phyloP scores from a whole-genome alignment of 495 filamentous ascomycete species.

The Viridothelium virens region DNA sequence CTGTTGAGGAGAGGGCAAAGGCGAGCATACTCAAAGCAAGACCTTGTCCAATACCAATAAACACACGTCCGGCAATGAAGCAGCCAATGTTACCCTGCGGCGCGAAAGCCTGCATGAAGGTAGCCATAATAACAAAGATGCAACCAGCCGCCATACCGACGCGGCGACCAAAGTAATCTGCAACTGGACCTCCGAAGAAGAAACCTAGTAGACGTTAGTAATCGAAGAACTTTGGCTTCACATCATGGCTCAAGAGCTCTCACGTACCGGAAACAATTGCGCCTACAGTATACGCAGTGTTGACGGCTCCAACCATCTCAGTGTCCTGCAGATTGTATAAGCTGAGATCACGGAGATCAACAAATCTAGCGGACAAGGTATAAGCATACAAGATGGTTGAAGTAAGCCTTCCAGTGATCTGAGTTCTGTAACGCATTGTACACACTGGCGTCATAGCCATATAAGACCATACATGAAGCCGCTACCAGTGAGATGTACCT shows the following conservation, averaged over 20 bases:
- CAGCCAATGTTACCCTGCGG: slow-evolving; percentile 48
- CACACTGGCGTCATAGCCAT: slow-evolving; percentile 59
- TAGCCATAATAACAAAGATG: slow-evolving; percentile 50
- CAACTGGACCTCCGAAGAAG: slow-evolving; percentile 50
- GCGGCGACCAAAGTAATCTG: slow-evolving; percentile 52
- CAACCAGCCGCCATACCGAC: slow-evolving; percentile 52
- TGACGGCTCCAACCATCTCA: slow-evolving; percentile 49
- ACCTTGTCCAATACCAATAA: slow-evolving; percentile 59
- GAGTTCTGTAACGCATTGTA: slow-evolving; percentile 57
- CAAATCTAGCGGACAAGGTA: neutral
- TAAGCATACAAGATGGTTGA: slow-evolving; percentile 42
- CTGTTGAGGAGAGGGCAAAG: neutral
- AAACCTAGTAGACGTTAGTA: slow-evolving; percentile 35
- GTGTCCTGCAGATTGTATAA: slow-evolving; percentile 23
- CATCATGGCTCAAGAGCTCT: no score
- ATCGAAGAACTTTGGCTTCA: no score
- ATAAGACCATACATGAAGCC: slow-evolving; percentile 59
- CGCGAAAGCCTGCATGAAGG: slow-evolving; percentile 55
- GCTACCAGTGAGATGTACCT: slow-evolving; percentile 58
- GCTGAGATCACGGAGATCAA: neutral
- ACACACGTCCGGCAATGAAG: slow-evolving; percentile 53
- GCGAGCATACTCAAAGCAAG: slow-evolving; percentile 50
- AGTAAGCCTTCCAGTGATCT: slow-evolving; percentile 51
- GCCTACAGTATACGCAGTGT: slow-evolving; percentile 57
- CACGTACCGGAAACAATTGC: slow-evolving; percentile 44